phyloP scores from a whole-genome alignment of 169 alveolate species.

The Eimeria brunetti region DNA sequence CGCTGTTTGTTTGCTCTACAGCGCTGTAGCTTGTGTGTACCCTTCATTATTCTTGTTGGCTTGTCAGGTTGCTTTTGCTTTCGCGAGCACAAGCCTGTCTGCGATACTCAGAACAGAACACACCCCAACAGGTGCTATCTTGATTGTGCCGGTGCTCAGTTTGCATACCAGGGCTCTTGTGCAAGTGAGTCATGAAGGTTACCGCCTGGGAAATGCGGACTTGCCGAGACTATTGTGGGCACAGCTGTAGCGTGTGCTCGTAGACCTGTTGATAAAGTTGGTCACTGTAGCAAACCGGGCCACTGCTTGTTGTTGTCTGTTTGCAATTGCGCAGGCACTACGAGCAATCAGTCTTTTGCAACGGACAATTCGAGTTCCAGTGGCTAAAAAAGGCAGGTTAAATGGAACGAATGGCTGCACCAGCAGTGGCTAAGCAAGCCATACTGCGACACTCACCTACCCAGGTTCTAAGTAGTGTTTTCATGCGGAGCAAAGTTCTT shows the following conservation, averaged over 20 bases:
- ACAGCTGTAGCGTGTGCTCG: not conserved
- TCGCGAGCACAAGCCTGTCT: constrained; percentile 19
- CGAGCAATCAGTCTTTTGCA: not conserved
- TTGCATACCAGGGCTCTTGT: constrained; percentile 34
- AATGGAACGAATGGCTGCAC: not conserved
- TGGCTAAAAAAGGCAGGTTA: not conserved
- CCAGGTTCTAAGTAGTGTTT: no score
- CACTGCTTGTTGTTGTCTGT: no score
- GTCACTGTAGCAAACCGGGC: not conserved
- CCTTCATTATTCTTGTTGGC: not conserved
- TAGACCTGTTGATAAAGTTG: not conserved
- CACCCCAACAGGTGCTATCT: constrained; percentile 16
- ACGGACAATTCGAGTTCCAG: not conserved
- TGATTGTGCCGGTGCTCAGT: constrained; percentile 17
- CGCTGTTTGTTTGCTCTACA: not conserved
- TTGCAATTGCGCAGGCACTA: not conserved
- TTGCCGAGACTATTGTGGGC: not conserved
- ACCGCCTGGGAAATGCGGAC: not conserved
- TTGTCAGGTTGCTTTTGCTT: constrained; percentile 4
- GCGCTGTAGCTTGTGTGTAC: not conserved
- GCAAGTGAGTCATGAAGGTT: not conserved
- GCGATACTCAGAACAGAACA: constrained; percentile 25
- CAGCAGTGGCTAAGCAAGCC: not conserved
- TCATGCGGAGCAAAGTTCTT: no score
- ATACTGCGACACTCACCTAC: no score